Evolutionary conservation across 257 asterid genomes (phyloP), one percentile per base, ranked within the genome.

Genomic region (Rehmannia glutinosa): DNA sequence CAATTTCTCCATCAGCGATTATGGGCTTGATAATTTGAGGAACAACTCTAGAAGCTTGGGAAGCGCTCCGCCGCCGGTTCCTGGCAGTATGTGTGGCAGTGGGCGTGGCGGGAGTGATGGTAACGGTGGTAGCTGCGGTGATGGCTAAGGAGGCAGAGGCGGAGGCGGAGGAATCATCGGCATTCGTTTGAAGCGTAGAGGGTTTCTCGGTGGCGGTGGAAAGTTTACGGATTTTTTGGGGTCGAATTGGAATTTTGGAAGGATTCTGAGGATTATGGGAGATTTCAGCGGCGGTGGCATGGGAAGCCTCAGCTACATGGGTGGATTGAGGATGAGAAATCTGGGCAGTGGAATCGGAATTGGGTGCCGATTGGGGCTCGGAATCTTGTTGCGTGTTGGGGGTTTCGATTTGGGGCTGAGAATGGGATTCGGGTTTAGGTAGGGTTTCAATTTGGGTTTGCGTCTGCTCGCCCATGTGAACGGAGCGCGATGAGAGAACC

Each of bases 231-330:
- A 92, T 88, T 70, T 92, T 92, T 17, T 78, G 97, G 54, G 98
- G 98, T 35, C 97, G 96, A 75, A 93, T 90, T 52, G 97, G 98
- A 47, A 90, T 93, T 80, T 93, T 90, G 68, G 97, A 86, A 42
- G 97, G 92, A 71, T 87, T 85, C 41, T 87, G 79, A 51, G 81
- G 68, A 36, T 73, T 77, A 0, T 57, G 81, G 55, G 89, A 54
- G 73, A 70, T 68, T 55, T 76, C 76, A 19, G 77, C 2, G 49
- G 64, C 65, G 54, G 71, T 4, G 60, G 72, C 50, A 25, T 41
- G 62, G 6, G 82, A 46, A 25, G 78, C 33, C 70, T 73, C 81
- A 2, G 64, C 17, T 5, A 59, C 36, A 1, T 74, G 52, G 38
- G 77, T 15, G 10, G 85, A 71, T 30, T 52, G 78, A 3, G 79